Base-by-base conservation (phyloP, 805 yeast species). In the Naumovozyma dairenensis region DNA sequence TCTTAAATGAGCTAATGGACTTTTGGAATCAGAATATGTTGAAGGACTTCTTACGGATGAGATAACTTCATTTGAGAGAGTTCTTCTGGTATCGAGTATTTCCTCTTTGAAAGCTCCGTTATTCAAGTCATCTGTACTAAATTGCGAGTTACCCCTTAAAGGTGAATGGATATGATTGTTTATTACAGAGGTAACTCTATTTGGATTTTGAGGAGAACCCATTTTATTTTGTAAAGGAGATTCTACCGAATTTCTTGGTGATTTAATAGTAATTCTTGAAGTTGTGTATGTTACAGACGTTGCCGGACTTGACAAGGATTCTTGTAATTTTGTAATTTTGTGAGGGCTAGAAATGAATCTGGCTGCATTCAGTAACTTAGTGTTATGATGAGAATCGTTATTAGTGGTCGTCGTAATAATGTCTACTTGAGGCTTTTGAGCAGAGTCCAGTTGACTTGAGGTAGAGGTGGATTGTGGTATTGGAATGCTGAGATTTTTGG, bases 231-330 rank as follows among this genome's bases (percentile, higher is more conserved):
- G 46, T 4, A 35, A 13, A 10, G 39, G 36, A 20, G 39, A 41
- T 14, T 30, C 29, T 9, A 29, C 16, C 8, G 34, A 30, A 28
- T 34, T 48, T 25, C 43, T 46, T 14, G 60, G 57, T 12, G 59
- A 53, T 14, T 50, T 40, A 6, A 56, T 55, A n/a, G 55, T 45
- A 13, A 58, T 57, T 35, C 63, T 50, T 2, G 63, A 58, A 2
- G 59, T 58, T 7, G 60, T 58, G 26, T 58, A 58, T 1, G 58
- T 43, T 3, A 53, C 55, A 2, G 63, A 58, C 1, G 60, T 43
- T 2, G 61, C 61, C 12, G 63, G 62, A 33, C 52, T 53, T 5
- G 47, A 46, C n/a, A 31, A n/a, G n/a, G n/a, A n/a, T n/a, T n/a
- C n/a, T n/a, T n/a, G n/a, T n/a, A n/a, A n/a, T n/a, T n/a, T n/a